A percentile compares a stretch with the other conserved stretches of the same genome.
Conservation (phyloP, 306 rosid species). For the Albizia julibrissin region DNA sequence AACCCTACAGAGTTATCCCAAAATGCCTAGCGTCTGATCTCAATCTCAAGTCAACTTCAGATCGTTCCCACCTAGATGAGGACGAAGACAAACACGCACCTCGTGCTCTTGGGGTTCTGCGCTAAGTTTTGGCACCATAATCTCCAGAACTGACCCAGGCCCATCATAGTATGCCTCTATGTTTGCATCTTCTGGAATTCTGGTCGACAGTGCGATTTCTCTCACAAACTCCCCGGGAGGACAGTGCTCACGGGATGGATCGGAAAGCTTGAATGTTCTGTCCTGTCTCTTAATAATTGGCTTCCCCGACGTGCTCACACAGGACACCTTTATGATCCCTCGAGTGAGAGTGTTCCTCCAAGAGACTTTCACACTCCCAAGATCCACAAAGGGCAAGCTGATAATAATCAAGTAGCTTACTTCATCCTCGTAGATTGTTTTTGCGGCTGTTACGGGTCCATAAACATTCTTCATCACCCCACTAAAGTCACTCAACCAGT, state of each 20-base stretch:
- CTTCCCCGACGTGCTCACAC: slow-evolving; percentile 46
- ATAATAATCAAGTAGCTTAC: slow-evolving; percentile 45
- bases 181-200: slow-evolving; percentile 52
- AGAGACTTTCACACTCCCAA: slow-evolving; percentile 50
- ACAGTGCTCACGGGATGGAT: slow-evolving; percentile 52
- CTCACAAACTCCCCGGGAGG: slow-evolving; percentile 54
- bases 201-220: slow-evolving; percentile 47
- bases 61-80: slow-evolving; percentile 46
- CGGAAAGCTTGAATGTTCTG: slow-evolving; percentile 55
- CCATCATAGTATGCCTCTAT: slow-evolving; percentile 55
- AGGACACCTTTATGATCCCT: slow-evolving; percentile 52
- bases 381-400: slow-evolving; percentile 54
- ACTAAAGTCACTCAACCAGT: slow-evolving; percentile 45
- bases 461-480: slow-evolving; percentile 51
- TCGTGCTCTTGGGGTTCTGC: slow-evolving; percentile 55
- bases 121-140: slow-evolving; percentile 49
- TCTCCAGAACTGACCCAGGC: slow-evolving; percentile 49
- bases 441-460: slow-evolving; percentile 57
- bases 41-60: slow-evolving; percentile 43
- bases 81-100: slow-evolving; percentile 52
- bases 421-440: slow-evolving; percentile 52
- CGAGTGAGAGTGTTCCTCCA: slow-evolving; percentile 49
- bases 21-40: slow-evolving; percentile 12
- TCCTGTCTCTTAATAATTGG: slow-evolving; percentile 53
- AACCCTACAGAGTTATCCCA: neutral